A percentile compares a stretch with the other conserved stretches of the same genome.
phyloP scores from a whole-genome alignment of 768 basidiomycete genomes.

The Lentinula aciculospora region DNA sequence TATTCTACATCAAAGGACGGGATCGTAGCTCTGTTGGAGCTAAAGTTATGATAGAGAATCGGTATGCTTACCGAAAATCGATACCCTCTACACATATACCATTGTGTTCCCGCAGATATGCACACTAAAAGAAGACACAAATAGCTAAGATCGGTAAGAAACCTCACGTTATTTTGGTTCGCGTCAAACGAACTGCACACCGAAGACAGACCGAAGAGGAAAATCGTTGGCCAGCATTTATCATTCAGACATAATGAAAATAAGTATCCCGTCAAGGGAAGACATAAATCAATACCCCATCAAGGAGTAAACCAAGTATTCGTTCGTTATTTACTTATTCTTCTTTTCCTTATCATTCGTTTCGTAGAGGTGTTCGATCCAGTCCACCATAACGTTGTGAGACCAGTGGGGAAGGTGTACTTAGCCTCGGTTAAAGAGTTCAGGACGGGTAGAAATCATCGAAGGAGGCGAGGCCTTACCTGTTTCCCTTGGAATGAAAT shows the following conservation, averaged over 20 bases:
- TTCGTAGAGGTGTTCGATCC: not conserved
- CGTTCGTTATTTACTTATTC: not conserved
- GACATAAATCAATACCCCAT: not conserved
- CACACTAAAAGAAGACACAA: no score
- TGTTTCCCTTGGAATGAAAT: not conserved
- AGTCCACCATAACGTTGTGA: conserved; percentile 18
- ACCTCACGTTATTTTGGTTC: no score
- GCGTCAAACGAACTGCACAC: no score
- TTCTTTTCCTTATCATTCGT: not conserved
- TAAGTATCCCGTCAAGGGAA: not conserved
- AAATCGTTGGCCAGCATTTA: not conserved
- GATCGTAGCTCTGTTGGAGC: no score
- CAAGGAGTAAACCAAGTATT: not conserved
- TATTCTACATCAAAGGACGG: no score
- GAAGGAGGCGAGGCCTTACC: not conserved
- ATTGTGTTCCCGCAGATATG: no score
- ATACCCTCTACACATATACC: no score
- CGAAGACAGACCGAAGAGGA: not conserved
- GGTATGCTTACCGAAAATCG: no score
- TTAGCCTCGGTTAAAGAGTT: conserved; percentile 23
- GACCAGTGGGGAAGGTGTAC: conserved; percentile 49
- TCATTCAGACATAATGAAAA: not conserved
- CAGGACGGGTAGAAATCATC: not conserved
- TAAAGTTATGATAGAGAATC: no score
- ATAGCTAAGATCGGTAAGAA: no score